Conservation (phyloP, 208 protist genomes). For the Acanthamoeba castellanii region DNA sequence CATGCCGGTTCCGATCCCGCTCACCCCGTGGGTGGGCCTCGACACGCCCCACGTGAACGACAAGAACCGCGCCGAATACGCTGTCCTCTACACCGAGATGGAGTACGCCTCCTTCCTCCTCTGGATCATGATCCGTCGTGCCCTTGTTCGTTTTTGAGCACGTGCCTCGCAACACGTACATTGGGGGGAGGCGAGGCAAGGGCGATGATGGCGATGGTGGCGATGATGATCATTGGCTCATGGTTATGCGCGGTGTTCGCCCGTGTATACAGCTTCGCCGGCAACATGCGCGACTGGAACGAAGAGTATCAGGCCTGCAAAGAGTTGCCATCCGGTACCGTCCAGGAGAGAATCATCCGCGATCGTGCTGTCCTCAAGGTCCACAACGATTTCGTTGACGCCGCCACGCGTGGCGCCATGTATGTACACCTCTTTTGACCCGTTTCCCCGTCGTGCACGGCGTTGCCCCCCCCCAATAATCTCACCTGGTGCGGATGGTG, state of each 20-base stretch:
- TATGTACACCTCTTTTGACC: not conserved
- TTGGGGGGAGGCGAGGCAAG: no score
- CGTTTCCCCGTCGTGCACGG: no score
- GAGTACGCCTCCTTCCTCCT: not conserved
- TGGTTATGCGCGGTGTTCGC: not conserved
- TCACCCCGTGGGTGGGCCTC: constrained; percentile 39
- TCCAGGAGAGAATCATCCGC: constrained; percentile 81
- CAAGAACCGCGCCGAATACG: constrained; percentile 51
- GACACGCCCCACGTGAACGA: constrained; percentile 52
- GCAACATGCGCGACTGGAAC: constrained; percentile 86
- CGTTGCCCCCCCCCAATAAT: not conserved
- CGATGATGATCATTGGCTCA: no score
- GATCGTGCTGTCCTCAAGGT: constrained; percentile 82
- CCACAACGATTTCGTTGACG: constrained; percentile 84
- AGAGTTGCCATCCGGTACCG: constrained; percentile 68
- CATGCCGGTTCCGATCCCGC: constrained; percentile 67
- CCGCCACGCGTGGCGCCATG: constrained; percentile 80
- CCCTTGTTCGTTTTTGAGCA: not conserved
- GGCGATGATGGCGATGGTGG: no score
- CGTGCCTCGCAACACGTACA: no score
- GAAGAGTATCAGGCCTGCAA: constrained; percentile 83
- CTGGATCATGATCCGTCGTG: not conserved
- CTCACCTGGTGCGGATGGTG: not conserved
- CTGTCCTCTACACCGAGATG: constrained; percentile 51
- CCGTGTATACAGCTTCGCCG: not conserved